Evolutionary conservation across 305 asterid genomes (phyloP).

Genomic region (Salvia sclarea): DNA sequence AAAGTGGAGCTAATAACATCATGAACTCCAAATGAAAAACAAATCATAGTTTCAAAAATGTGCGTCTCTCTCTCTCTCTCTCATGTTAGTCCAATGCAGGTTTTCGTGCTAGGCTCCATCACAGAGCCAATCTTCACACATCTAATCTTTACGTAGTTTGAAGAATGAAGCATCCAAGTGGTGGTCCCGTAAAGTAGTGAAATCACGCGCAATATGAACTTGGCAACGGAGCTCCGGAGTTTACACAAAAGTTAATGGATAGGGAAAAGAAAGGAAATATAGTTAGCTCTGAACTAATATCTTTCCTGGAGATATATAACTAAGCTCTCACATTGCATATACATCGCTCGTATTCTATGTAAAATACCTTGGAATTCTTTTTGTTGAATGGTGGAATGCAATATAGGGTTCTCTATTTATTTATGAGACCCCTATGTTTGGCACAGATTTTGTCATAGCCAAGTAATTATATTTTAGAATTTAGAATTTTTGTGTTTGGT

Average conservation of each 20-base stretch:
- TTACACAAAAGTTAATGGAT: neutral
- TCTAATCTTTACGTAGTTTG: neutral
- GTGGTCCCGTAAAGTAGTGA: neutral
- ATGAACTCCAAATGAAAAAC: neutral
- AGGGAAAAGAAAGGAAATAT: neutral
- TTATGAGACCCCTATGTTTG: too few relatives aligned
- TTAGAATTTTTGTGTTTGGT: too few relatives aligned
- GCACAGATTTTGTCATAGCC: too few relatives aligned
- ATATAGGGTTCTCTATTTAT: too few relatives aligned
- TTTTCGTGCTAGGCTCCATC: neutral
- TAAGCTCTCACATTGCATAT: neutral
- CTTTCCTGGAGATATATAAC: neutral
- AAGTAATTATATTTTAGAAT: too few relatives aligned
- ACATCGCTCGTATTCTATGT: neutral
- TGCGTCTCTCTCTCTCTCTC: neutral
- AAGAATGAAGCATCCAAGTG: neutral
- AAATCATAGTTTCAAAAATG: neutral
- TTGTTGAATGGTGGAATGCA: neutral
- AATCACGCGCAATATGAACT: neutral
- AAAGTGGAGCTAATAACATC: neutral
- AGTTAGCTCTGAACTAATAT: neutral
- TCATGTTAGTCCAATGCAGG: constrained; percentile 1
- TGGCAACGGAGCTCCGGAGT: constrained; percentile 2
- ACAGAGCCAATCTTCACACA: neutral
- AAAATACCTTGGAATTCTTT: neutral